A percentile compares a stretch with the other conserved stretches of the same genome.
These are phyloP conservation scores for Solanum verrucosum DNA, from an alignment of 257 asterid species.

Conservation along the genomic window DNA sequence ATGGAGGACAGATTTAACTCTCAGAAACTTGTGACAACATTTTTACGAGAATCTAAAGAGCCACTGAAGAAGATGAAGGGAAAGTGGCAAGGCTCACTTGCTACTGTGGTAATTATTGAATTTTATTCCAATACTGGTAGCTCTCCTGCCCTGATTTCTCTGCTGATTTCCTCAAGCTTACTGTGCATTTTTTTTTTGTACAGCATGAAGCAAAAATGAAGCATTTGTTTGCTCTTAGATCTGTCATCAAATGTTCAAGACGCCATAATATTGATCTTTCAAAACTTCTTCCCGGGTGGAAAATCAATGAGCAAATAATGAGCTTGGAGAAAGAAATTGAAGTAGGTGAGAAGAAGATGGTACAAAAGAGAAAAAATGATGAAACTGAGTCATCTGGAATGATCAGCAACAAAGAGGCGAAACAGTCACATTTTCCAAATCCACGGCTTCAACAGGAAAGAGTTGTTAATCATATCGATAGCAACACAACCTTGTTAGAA, in stretches of 20 bases:
- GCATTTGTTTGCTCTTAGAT: slow-evolving; percentile 38
- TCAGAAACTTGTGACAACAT: slow-evolving; percentile 42
- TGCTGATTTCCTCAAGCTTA: not conserved
- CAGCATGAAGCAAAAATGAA: slow-evolving; percentile 67
- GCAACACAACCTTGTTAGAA: not conserved
- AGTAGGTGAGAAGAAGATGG: slow-evolving; percentile 22
- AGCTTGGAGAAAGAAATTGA: slow-evolving; percentile 47
- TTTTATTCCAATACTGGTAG: not conserved
- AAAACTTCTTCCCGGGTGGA: slow-evolving; percentile 68
- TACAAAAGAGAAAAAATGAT: slow-evolving; percentile 44
- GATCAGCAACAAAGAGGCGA: slow-evolving; percentile 37
- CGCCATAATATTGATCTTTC: slow-evolving; percentile 51
- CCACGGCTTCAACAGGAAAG: slow-evolving; percentile 31
- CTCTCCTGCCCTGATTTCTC: not conserved
- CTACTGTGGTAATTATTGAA: slow-evolving; percentile 30
- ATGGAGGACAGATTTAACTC: slow-evolving; percentile 50
- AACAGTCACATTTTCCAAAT: slow-evolving; percentile 29
- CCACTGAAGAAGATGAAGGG: slow-evolving; percentile 34
- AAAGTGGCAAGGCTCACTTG: slow-evolving; percentile 29
- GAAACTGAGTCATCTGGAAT: slow-evolving; percentile 34
- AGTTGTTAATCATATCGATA: not conserved
- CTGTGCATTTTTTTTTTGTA: slow-evolving; percentile 8
- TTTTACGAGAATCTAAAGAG: slow-evolving; percentile 49
- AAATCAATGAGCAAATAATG: slow-evolving; percentile 44
- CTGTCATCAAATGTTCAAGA: slow-evolving; percentile 48